A percentile compares a stretch with the other conserved stretches of the same genome.
These are phyloP conservation scores for Pyrenopolyporus hunteri DNA, from an alignment of 495 filamentous ascomycete species.

Conservation along the genomic window DNA sequence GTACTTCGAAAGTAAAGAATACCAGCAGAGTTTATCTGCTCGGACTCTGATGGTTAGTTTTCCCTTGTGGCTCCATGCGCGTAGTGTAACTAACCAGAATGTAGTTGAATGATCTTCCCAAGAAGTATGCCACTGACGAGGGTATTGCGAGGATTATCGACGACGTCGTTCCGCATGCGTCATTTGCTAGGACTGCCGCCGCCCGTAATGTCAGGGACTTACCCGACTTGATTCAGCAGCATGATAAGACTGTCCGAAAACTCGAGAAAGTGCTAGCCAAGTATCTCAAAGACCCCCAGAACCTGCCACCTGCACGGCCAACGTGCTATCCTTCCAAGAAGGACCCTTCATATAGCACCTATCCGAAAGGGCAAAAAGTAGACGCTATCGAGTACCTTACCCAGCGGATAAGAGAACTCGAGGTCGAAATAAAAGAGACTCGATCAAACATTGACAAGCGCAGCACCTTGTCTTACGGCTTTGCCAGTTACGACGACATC, in stretches of 20 bases:
- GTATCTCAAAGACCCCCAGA: conserved; percentile 86
- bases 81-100: conserved; percentile 25
- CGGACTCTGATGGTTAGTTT: conserved; percentile 80
- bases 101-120: conserved; percentile 85
- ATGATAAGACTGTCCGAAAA: conserved; percentile 77
- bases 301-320: conserved; percentile 79
- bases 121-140: conserved; percentile 74
- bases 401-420: conserved; percentile 79
- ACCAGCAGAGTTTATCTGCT: conserved; percentile 85
- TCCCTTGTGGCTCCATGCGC: background rate
- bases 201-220: conserved; percentile 90
- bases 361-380: conserved; percentile 72
- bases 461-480: conserved; percentile 88
- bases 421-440: conserved; percentile 82
- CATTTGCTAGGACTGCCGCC: conserved; percentile 78
- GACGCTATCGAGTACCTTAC: conserved; percentile 96
- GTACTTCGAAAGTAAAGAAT: conserved; percentile 88
- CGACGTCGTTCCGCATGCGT: conserved; percentile 71
- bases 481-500: conserved; percentile 90
- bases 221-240: conserved; percentile 81
- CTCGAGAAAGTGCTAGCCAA: conserved; percentile 84
- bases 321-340: conserved; percentile 76
- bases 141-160: conserved; percentile 84
- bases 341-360: conserved; percentile 63
- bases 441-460: conserved; percentile 82